Evolutionary conservation across 2,329 filamentous ascomycete genomes (phyloP), one percentile per base, ranked within the genome.

Genomic region (Didymella pomorum): DNA sequence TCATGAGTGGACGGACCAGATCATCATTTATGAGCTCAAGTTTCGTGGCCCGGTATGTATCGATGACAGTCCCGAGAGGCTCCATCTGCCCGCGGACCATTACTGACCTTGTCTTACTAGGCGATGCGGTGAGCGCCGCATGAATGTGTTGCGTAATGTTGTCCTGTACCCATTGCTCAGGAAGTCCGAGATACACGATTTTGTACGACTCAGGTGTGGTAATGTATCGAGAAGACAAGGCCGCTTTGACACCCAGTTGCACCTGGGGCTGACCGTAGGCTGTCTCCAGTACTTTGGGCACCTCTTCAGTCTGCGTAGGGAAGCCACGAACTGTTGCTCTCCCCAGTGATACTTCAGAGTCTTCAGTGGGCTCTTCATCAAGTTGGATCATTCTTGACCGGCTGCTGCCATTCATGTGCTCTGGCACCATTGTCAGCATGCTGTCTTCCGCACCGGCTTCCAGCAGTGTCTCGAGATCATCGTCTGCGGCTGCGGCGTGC

Each of bases 1-100:
- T 6, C 9, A 43, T n/a, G 23, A 1, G 41, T 5, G 23, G 21
- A 26, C 12, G 31, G 0, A 25, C 12, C 12, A 56, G 16, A 26
- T 49, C 37, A 25, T 46, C 31, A 4, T 12, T 14, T 29, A 72
- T 49, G 14, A 56, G n/a, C 20, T 66, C 52, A n/a, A 70, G 54
- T 7, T 64, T 50, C 25, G 50, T 62, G 58, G 72, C 75, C 41
- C 68, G 68, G 54, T 73, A 67, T 25, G 69, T 62, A 44, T 72
- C 62, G 11, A 76, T 65, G 28, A 74, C 65, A 12, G 70, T 67
- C 45, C 67, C 67, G 25, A 70, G 70, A 4, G 68, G 68, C 56
- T 76, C 70, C 51, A 76, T 66, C 56, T 73, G 70, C 25, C 74
- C 70, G 51, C 67, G 68, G 20, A 76, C 71, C 65, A 76, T 70